A percentile compares a stretch with the other conserved stretches of the same genome.
These are phyloP conservation scores for Boletus sp. DNA, from an alignment of 1,284 basidiomycete species.

Conservation along the genomic window DNA sequence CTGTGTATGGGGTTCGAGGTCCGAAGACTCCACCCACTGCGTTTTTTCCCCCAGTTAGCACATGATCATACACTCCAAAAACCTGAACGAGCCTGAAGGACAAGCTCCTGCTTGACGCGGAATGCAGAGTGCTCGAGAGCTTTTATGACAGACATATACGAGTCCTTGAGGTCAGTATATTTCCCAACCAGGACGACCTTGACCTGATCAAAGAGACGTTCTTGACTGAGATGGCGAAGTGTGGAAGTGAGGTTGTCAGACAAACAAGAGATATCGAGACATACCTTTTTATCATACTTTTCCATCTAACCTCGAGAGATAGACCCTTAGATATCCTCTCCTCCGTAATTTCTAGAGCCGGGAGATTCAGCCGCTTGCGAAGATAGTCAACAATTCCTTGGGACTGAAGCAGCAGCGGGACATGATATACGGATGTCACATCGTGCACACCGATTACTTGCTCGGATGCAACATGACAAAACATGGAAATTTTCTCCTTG, in stretches of 20 bases:
- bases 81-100: constrained; percentile 58
- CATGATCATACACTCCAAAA: constrained; percentile 2
- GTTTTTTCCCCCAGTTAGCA: constrained; percentile 6
- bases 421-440: constrained; percentile 95
- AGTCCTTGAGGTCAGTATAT: constrained; percentile 96
- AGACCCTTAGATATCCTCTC: constrained; percentile 62
- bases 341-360: constrained; percentile 52
- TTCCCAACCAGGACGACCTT: constrained; percentile 95
- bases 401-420: constrained; percentile 87
- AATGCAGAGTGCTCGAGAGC: constrained; percentile 96
- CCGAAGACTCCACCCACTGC: constrained; percentile 96
- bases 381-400: constrained; percentile 91
- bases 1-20: constrained; percentile 83
- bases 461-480: constrained; percentile 92
- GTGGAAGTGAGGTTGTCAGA: constrained; percentile 1
- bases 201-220: constrained; percentile 89
- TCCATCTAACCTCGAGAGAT: constrained; percentile 74
- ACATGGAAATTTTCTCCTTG: constrained; percentile 98
- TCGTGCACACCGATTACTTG: constrained; percentile 98
- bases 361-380: constrained; percentile 75
- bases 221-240: constrained; percentile 55
- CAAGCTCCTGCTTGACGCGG: constrained; percentile 81
- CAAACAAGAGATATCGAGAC: neutral
- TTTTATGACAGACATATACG: constrained; percentile 98
- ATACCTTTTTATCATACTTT: constrained; percentile 75